These are phyloP conservation scores for Thielaviopsis ethacetica DNA, from an alignment of 2,329 filamentous ascomycete species.

Conservation along the genomic window DNA sequence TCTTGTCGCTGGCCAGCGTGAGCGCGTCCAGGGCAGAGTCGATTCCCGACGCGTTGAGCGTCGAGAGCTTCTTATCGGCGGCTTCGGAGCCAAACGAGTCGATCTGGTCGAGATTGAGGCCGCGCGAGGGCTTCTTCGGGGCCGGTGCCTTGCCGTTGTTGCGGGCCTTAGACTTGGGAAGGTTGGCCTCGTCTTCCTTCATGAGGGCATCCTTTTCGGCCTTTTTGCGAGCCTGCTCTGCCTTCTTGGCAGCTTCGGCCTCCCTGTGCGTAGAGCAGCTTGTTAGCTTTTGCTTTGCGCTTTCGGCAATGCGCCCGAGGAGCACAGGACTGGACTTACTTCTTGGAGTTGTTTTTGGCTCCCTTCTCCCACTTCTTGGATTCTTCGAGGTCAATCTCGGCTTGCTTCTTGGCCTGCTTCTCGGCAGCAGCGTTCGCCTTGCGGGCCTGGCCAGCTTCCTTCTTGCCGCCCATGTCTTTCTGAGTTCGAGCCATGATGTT, in stretches of 20 bases:
- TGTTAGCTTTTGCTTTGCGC: neutral
- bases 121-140: slow-evolving; percentile 44
- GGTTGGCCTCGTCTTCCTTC: slow-evolving; percentile 61
- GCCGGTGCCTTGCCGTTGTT: slow-evolving; percentile 53
- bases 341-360: slow-evolving; percentile 70
- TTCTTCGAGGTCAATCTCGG: slow-evolving; percentile 50
- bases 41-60: slow-evolving; percentile 73
- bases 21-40: slow-evolving; percentile 87
- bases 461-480: slow-evolving; percentile 68
- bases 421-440: slow-evolving; percentile 77
- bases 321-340: slow-evolving; percentile 45
- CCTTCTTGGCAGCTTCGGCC: slow-evolving; percentile 67
- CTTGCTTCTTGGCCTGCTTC: slow-evolving; percentile 58
- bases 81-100: slow-evolving; percentile 51
- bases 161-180: slow-evolving; percentile 38
- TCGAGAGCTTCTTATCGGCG: slow-evolving; percentile 25
- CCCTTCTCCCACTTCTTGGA: slow-evolving; percentile 71
- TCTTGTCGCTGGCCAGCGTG: slow-evolving; percentile 38
- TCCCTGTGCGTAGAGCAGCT: slow-evolving; percentile 41
- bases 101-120: slow-evolving; percentile 60
- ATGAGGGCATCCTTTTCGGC: slow-evolving; percentile 75
- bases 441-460: slow-evolving; percentile 73
- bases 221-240: slow-evolving; percentile 72
- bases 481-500: slow-evolving; percentile 55
- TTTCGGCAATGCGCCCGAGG: no score